Conservation (phyloP, 2,329 filamentous ascomycete species). For the Pestalotiopsis sp. region DNA sequence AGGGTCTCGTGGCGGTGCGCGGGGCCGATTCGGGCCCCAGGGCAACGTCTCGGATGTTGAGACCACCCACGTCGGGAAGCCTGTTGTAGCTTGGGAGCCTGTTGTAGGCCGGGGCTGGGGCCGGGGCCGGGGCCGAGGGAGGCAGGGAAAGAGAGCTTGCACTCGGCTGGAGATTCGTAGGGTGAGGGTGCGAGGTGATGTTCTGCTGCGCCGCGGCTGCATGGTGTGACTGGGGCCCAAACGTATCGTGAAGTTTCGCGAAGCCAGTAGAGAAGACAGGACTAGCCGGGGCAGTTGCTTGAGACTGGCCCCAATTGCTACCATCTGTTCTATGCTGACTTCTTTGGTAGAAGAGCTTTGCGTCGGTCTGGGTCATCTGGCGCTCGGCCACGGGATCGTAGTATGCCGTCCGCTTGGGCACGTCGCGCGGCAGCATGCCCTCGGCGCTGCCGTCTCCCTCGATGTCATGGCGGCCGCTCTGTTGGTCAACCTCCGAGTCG, state of each 20-base stretch:
- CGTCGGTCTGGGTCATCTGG: conserved; percentile 90
- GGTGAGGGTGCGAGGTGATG: conserved; percentile 24
- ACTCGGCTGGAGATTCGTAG: conserved; percentile 23
- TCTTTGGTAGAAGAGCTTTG: conserved; percentile 93
- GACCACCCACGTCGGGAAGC: conserved; percentile 31
- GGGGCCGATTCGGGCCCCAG: conserved; percentile 20
- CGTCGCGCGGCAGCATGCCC: conserved; percentile 63
- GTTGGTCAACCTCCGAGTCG: conserved; percentile 31
- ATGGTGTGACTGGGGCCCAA: conserved; percentile 1
- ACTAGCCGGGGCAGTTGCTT: conserved; percentile 46
- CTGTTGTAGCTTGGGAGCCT: conserved; percentile 28
- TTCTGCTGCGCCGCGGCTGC: conserved; percentile 16
- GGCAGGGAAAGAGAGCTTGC: conserved; percentile 28
- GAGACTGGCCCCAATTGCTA: conserved; percentile 36
- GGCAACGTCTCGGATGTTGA: conserved; percentile 15
- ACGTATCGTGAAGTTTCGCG: conserved; percentile 9
- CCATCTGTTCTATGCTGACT: conserved; percentile 67
- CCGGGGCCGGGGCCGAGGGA: conserved; percentile 18
- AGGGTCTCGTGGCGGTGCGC: conserved; percentile 34
- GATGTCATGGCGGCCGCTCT: conserved; percentile 17
- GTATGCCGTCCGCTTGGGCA: conserved; percentile 76
- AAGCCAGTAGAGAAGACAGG: conserved; percentile 38
- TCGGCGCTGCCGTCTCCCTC: conserved; percentile 31
- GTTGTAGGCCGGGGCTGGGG: conserved; percentile 20
- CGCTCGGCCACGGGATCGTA: conserved; percentile 95